Base-by-base conservation (phyloP, 345 rosid genomes). In the Gossypium thurberi region DNA sequence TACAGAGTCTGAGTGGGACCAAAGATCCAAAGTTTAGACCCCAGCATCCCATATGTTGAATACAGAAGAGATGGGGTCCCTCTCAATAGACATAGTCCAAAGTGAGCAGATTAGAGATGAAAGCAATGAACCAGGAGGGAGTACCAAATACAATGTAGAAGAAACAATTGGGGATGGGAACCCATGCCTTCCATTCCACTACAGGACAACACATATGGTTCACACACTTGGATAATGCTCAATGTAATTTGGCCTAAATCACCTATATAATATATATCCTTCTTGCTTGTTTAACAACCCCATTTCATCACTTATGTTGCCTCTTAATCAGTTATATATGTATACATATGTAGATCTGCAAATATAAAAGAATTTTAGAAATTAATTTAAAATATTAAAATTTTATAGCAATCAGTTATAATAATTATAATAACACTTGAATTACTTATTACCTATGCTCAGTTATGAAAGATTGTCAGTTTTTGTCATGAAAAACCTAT, bases 141-240 rank as follows among this genome's bases (percentile, higher is more conserved):
- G 40, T 58, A 25, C 63, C 63, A 44, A 65, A 65, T 80, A 47
- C 81, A 80, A 72, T 76, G 85, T 74, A 76, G 62, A 72, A 64
- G 75, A 51, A 77, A 72, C 76, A 55, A 2, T 43, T 2, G 63
- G 65, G 75, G 28, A 76, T 73, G 85, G 80, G 74, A 68, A 63
- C 73, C 78, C 87, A 76, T 74, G 4, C 64, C 76, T 44, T 71
- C 57, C 76, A 46, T 20, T 56, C 37, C 72, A 55, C 13, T 28
- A 43, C 18, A 64, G 63, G 76, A 76, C 82, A 56, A 11, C 28
- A 3, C 25, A 21, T 56, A 21, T 56, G 14, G 37, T 33, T 33
- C 37, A 33, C 40, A 33, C 7, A 5, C 40, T 33, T 5, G 7
- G 40, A 33, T 33, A 33, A 33, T 33, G 40, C 40, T 33, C 61